These are phyloP conservation scores for Bruguiera parviflora DNA, from an alignment of 345 rosid genomes.

Conservation along the genomic window DNA sequence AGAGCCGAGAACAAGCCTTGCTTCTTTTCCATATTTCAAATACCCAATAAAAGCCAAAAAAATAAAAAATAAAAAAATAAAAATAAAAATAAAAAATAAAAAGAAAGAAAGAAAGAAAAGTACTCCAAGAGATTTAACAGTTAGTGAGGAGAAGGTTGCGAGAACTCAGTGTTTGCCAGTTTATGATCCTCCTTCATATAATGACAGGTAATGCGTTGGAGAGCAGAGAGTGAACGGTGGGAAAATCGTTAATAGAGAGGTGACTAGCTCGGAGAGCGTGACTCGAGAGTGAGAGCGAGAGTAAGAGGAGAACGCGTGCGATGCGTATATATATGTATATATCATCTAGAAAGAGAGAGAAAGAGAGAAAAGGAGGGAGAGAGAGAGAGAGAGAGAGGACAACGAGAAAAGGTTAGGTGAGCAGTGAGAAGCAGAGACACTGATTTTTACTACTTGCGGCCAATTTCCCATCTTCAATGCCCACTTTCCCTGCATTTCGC, in stretches of 20 bases:
- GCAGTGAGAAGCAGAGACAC: too few species aligned
- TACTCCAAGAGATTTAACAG: too few species aligned
- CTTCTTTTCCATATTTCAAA: slow-evolving; percentile 67
- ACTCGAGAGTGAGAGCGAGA: background rate
- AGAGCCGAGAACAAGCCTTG: slow-evolving; percentile 87
- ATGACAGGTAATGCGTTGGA: background rate
- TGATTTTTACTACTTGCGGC: too few species aligned
- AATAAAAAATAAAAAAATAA: background rate
- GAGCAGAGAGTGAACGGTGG: slow-evolving; percentile 1
- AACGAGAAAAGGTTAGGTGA: too few species aligned
- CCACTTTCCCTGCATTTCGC: too few species aligned
- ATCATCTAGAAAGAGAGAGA: background rate
- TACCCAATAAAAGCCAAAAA: background rate
- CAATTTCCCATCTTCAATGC: too few species aligned
- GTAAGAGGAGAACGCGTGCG: too few species aligned
- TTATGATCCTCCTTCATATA: background rate
- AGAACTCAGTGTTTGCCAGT: background rate
- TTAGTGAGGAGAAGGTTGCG: too few species aligned
- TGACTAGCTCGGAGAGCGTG: background rate
- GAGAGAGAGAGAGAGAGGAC: too few species aligned
- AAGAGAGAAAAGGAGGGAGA: background rate
- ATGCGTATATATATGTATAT: background rate
- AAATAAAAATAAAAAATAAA: background rate
- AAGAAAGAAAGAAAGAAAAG: background rate
- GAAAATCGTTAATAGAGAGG: background rate